Conservation (phyloP, 805 yeast species). For the Jamesozyma spencerorum region DNA sequence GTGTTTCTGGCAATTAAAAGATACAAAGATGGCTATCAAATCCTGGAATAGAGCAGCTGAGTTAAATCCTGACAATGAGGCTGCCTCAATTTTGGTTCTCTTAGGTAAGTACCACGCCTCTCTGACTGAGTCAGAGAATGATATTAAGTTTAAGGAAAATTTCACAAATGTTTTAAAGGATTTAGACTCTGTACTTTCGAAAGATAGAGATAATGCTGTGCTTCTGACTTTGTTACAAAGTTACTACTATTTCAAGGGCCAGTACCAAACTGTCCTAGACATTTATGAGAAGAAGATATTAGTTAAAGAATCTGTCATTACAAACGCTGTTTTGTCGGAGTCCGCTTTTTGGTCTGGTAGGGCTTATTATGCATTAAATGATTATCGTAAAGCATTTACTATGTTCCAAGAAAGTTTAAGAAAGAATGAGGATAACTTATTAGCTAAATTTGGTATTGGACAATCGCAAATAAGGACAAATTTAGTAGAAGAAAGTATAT, state of each 20-base stretch:
- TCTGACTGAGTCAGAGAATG: constrained; percentile 37
- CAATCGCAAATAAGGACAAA: constrained; percentile 73
- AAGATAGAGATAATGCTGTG: constrained; percentile 45
- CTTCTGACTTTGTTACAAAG: constrained; percentile 60
- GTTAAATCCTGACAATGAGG: constrained; percentile 48
- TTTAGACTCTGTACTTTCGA: constrained; percentile 29
- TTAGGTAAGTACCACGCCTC: constrained; percentile 62
- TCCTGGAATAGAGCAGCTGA: constrained; percentile 80
- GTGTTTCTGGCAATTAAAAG: constrained; percentile 84
- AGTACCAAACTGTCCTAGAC: constrained; percentile 47
- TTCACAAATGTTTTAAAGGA: constrained; percentile 53
- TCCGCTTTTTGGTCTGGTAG: constrained; percentile 82
- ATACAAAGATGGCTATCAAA: constrained; percentile 59
- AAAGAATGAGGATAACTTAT: constrained; percentile 51
- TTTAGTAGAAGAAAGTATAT: constrained; percentile 70
- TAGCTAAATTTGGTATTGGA: constrained; percentile 75
- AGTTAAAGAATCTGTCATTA: constrained; percentile 28
- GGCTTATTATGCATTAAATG: constrained; percentile 49
- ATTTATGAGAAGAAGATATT: constrained; percentile 44
- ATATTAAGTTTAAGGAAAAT: constrained; percentile 47
- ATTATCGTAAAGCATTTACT: constrained; percentile 61
- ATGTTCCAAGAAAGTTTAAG: constrained; percentile 65
- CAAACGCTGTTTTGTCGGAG: constrained; percentile 42
- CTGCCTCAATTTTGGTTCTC: constrained; percentile 57
- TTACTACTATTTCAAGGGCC: constrained; percentile 60